A percentile compares a stretch with the other conserved stretches of the same genome.
Evolutionary conservation across 257 asterid genomes (phyloP).

Genomic region (Cinchona pubescens): DNA sequence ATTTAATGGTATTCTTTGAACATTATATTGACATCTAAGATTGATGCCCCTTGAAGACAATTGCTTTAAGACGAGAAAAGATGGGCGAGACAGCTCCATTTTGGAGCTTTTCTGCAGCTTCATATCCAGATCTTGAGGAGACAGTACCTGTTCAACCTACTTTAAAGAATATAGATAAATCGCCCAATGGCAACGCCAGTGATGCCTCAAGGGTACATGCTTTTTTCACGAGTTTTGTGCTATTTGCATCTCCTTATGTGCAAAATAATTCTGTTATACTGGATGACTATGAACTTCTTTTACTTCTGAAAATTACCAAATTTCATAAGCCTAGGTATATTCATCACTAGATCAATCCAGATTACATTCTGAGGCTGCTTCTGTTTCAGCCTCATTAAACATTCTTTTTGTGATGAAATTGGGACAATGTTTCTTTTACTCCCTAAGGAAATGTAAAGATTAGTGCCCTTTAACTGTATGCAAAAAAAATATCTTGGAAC

Average conservation of each 20-base stretch:
- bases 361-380: not conserved
- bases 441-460: not conserved
- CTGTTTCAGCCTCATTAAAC: not conserved
- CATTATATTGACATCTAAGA: constrained; percentile 17
- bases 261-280: constrained; percentile 1
- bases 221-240: constrained; percentile 15
- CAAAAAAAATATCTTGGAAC: not conserved
- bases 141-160: constrained; percentile 26
- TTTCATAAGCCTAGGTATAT: not conserved
- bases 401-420: not conserved
- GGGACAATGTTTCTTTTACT: not conserved
- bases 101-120: constrained; percentile 86
- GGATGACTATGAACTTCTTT: not conserved
- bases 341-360: not conserved
- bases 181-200: constrained; percentile 30
- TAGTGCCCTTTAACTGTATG: not conserved
- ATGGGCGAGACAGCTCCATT: constrained; percentile 89
- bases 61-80: constrained; percentile 79
- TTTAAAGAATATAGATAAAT: constrained; percentile 18
- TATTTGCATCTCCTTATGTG: constrained; percentile 4
- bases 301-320: not conserved
- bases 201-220: constrained; percentile 47
- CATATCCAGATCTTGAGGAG: constrained; percentile 77
- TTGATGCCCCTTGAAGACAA: constrained; percentile 43
- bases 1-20: not conserved